These are phyloP conservation scores for Cryptococcus maquisensis DNA, from an alignment of 1,284 basidiomycete species.

Conservation along the genomic window DNA sequence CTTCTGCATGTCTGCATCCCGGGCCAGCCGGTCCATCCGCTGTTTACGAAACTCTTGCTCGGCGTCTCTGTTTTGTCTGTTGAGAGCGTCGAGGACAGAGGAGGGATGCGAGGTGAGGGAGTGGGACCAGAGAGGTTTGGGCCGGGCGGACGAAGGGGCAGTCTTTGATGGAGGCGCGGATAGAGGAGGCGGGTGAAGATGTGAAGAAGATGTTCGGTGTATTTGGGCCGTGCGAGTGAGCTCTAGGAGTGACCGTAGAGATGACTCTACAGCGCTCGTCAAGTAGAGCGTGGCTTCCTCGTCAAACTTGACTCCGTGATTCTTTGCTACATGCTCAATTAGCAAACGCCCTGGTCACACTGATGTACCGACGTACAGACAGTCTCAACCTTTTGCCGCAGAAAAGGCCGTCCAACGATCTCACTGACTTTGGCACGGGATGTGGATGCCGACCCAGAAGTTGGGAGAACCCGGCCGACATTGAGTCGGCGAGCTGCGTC, in stretches of 20 bases:
- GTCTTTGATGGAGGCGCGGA: background rate
- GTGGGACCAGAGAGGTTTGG: slow-evolving; percentile 35
- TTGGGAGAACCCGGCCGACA: slow-evolving; percentile 9
- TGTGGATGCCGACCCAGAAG: slow-evolving; percentile 13
- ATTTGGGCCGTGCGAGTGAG: slow-evolving; percentile 34
- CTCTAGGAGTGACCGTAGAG: slow-evolving; percentile 30
- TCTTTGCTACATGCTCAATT: slow-evolving; percentile 15
- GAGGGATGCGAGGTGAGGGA: slow-evolving; percentile 29
- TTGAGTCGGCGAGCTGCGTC: slow-evolving; percentile 36
- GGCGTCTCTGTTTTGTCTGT: slow-evolving; percentile 32
- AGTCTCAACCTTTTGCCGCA: slow-evolving; percentile 20
- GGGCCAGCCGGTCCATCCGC: slow-evolving; percentile 38
- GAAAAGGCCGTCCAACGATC: slow-evolving; percentile 28
- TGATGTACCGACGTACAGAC: slow-evolving; percentile 18
- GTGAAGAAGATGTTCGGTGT: slow-evolving; percentile 40
- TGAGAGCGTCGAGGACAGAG: slow-evolving; percentile 31
- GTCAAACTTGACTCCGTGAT: slow-evolving; percentile 33
- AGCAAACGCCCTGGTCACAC: background rate
- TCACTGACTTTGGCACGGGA: slow-evolving; percentile 32
- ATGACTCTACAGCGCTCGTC: slow-evolving; percentile 38
- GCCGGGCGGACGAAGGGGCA: slow-evolving; percentile 1
- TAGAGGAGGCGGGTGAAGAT: slow-evolving; percentile 32
- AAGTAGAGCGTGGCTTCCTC: slow-evolving; percentile 39
- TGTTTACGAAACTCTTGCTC: slow-evolving; percentile 35
- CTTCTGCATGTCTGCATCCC: slow-evolving; percentile 37